A percentile compares a stretch with the other conserved stretches of the same genome.
These are phyloP conservation scores for Pharus latifolius DNA, from an alignment of 176 grass and related monocot species.

Conservation along the genomic window DNA sequence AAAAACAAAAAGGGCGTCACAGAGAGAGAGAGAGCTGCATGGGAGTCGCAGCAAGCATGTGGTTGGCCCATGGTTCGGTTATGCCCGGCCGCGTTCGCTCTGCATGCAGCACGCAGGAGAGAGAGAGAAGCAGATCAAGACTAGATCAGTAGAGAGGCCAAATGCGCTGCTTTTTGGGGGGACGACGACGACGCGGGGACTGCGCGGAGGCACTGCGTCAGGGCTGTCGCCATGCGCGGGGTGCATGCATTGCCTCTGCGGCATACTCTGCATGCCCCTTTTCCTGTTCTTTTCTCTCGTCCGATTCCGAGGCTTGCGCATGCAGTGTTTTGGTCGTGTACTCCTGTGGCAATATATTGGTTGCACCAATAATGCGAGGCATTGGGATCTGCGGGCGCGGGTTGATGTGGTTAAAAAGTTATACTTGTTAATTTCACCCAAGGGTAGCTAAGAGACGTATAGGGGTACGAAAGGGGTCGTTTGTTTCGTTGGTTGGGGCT, in stretches of 20 bases:
- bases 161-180: slow-evolving; percentile 7
- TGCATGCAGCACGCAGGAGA: not conserved
- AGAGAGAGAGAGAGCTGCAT: not conserved
- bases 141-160: not conserved
- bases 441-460: no score
- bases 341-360: no score
- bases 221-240: slow-evolving; percentile 4
- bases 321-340: no score
- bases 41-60: slow-evolving; percentile 4
- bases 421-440: no score
- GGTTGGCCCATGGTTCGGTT: slow-evolving; percentile 39
- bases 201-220: slow-evolving; percentile 4
- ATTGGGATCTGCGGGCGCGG: no score
- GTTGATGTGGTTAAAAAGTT: no score
- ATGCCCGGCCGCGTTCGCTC: not conserved
- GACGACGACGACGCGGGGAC: slow-evolving; percentile 17
- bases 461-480: not conserved
- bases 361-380: no score
- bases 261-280: no score
- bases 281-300: no score
- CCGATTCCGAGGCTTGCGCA: no score
- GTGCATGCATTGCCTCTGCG: not conserved
- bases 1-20: not conserved
- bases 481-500: not conserved
- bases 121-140: not conserved